phyloP scores from a whole-genome alignment of 2,329 filamentous ascomycete genomes.

The Hymenoscyphus infarciens region DNA sequence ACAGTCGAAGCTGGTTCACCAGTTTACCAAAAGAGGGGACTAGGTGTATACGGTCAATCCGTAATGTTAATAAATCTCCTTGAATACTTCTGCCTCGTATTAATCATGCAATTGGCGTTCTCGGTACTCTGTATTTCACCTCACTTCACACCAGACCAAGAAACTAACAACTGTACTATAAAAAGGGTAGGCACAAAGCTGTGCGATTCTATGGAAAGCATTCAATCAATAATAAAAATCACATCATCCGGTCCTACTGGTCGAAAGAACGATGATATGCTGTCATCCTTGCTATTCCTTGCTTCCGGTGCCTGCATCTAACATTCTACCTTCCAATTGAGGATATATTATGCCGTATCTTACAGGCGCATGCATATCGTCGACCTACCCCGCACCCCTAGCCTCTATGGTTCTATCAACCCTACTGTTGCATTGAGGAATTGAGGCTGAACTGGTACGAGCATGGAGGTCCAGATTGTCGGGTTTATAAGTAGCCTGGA shows the following conservation, averaged over 20 bases:
- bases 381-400: not conserved
- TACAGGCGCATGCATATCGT: not conserved
- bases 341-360: not conserved
- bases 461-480: not conserved
- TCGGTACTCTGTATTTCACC: too few species aligned
- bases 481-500: not conserved
- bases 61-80: not conserved
- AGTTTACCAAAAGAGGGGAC: constrained; percentile 17
- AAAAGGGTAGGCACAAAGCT: too few species aligned
- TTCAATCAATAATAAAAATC: not conserved
- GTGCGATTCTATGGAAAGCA: not conserved
- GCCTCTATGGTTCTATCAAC: not conserved
- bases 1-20: constrained; percentile 29
- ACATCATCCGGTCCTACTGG: not conserved
- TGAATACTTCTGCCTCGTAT: not conserved
- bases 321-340: not conserved
- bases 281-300: not conserved
- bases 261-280: not conserved
- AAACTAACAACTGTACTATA: too few species aligned
- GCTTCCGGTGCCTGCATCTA: not conserved
- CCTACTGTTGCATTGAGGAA: not conserved
- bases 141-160: too few species aligned
- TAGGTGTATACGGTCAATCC: not conserved
- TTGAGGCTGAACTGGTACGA: not conserved
- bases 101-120: not conserved